Evolutionary conservation across 352 stramenopile genomes (phyloP).

Genomic region (Phytophthora syringae): DNA sequence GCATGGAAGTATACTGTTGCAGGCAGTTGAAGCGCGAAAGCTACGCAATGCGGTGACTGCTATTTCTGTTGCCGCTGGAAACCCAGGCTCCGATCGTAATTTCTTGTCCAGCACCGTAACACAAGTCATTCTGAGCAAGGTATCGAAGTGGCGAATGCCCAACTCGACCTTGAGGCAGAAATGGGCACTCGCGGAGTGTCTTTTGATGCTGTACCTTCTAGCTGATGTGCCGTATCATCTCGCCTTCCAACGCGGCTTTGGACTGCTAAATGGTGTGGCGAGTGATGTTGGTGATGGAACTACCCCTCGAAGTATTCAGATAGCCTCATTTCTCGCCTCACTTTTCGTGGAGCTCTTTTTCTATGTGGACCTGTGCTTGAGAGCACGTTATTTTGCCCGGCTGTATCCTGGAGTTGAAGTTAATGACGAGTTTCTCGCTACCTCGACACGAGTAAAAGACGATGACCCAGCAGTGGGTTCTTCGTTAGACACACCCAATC

Average conservation of each 20-base stretch:
- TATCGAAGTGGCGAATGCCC: conserved; percentile 31
- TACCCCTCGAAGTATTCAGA: conserved; percentile 45
- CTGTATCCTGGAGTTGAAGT: conserved; percentile 11
- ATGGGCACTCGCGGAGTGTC: conserved; percentile 39
- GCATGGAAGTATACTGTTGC: conserved; percentile 40
- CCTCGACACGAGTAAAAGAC: neutral
- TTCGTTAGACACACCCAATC: conserved; percentile 6
- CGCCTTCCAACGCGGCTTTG: conserved; percentile 55
- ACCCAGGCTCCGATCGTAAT: neutral
- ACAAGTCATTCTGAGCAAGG: conserved; percentile 10
- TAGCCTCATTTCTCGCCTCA: conserved; percentile 38
- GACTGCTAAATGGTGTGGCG: conserved; percentile 38
- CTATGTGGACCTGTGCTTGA: conserved; percentile 55
- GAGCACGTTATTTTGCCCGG: conserved; percentile 50
- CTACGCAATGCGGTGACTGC: conserved; percentile 19
- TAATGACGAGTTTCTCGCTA: conserved; percentile 19
- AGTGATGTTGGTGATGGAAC: conserved; percentile 26
- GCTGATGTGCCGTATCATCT: conserved; percentile 54
- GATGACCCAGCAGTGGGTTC: neutral
- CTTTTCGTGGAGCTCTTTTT: conserved; percentile 69
- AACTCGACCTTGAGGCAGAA: conserved; percentile 37
- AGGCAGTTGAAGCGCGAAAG: conserved; percentile 32
- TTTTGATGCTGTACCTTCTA: conserved; percentile 43
- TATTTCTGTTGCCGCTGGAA: conserved; percentile 3
- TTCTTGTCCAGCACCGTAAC: conserved; percentile 11